Evolutionary conservation across 306 rosid genomes (phyloP).

Genomic region (Rosa chinensis): DNA sequence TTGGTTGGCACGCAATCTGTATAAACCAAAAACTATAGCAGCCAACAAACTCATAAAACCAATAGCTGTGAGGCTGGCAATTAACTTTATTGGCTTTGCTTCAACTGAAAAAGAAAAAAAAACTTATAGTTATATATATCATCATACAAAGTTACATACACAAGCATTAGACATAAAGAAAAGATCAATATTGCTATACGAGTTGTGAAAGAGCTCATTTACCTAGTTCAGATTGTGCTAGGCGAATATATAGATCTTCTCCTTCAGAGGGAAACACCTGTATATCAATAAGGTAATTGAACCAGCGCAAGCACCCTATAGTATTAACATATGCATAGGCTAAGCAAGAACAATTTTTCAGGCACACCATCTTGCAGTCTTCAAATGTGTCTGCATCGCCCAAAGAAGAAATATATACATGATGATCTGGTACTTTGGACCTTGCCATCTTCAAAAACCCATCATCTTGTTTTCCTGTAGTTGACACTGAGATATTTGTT

Average conservation of each 20-base stretch:
- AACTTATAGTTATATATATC: not conserved
- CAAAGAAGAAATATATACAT: not conserved
- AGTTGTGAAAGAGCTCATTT: not conserved
- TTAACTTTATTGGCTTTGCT: not conserved
- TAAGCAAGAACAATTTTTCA: not conserved
- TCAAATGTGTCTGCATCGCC: not conserved
- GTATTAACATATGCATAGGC: not conserved
- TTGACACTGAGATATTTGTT: not conserved
- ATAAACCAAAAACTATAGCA: not conserved
- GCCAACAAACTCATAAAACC: not conserved
- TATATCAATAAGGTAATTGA: not conserved
- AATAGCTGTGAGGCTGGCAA: conserved; percentile 7
- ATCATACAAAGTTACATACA: not conserved
- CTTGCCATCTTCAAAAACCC: not conserved
- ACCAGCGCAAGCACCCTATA: not conserved
- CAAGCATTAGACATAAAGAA: not conserved
- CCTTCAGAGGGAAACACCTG: not conserved
- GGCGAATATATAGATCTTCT: conserved; percentile 21
- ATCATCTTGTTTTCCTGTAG: not conserved
- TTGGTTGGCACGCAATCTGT: not conserved
- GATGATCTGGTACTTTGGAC: conserved; percentile 20
- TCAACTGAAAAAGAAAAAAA: not conserved
- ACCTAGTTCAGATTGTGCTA: conserved; percentile 42
- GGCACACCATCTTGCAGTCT: not conserved
- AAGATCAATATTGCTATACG: not conserved